Evolutionary conservation across 768 basidiomycete species (phyloP).

Genomic region (Chalciporus chontae): DNA sequence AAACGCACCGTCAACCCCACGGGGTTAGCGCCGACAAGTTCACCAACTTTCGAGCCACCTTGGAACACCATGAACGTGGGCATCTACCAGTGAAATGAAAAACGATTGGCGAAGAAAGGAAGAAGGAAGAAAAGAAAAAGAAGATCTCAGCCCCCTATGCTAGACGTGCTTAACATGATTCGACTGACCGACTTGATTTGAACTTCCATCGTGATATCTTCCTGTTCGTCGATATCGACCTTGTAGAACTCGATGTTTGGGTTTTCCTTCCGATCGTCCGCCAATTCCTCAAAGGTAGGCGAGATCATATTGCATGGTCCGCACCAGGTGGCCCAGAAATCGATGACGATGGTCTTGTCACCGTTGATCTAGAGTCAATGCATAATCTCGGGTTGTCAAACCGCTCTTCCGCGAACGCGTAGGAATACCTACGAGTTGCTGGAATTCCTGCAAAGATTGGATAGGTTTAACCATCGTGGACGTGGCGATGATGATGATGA

Average conservation of each 20-base stretch:
- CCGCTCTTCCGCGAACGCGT: no score
- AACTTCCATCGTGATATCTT: constrained; percentile 46
- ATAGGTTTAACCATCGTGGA: constrained; percentile 5
- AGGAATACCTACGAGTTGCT: constrained; percentile 10
- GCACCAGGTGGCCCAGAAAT: constrained; percentile 23
- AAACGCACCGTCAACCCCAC: background rate
- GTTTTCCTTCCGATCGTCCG: background rate
- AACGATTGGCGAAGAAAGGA: background rate
- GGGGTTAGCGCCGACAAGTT: background rate
- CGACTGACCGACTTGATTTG: constrained; percentile 52
- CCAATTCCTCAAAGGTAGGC: constrained; percentile 9
- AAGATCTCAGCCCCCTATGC: no score
- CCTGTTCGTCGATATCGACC: constrained; percentile 61
- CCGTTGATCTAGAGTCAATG: constrained; percentile 5
- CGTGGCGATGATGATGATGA: background rate
- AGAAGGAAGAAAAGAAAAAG: no score
- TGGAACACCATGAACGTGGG: constrained; percentile 17
- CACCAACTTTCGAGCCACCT: background rate
- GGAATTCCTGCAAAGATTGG: background rate
- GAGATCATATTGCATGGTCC: constrained; percentile 16
- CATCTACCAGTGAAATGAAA: constrained; percentile 7
- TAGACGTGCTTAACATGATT: no score
- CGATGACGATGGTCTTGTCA: constrained; percentile 12
- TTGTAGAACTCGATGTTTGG: constrained; percentile 58
- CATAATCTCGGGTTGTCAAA: no score